phyloP scores from a whole-genome alignment of 1,284 basidiomycete genomes.

The Papiliotrema flavescens region DNA sequence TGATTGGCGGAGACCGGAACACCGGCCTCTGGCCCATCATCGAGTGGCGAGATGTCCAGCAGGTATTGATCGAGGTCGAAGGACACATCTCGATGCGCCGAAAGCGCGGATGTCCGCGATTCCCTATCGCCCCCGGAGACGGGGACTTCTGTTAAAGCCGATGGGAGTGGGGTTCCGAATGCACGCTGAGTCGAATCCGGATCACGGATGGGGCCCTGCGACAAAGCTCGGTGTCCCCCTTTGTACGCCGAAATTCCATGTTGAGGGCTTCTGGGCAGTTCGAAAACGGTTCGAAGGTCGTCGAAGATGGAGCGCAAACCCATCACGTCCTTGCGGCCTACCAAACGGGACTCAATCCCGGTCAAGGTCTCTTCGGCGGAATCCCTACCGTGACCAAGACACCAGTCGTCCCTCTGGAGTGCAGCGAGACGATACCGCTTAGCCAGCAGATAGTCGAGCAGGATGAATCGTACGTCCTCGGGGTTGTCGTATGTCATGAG shows the following conservation, averaged over 20 bases:
- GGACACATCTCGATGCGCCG: too few species aligned
- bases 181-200: too few species aligned
- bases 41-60: constrained; percentile 14
- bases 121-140: too few species aligned
- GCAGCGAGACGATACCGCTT: constrained; percentile 25
- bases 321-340: constrained; percentile 21
- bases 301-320: constrained; percentile 14
- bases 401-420: constrained; percentile 28
- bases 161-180: too few species aligned
- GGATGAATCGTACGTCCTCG: constrained; percentile 10
- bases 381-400: constrained; percentile 25
- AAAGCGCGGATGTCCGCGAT: too few species aligned
- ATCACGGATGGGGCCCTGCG: too few species aligned
- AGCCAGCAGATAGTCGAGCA: constrained; percentile 23
- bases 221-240: too few species aligned
- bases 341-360: constrained; percentile 15
- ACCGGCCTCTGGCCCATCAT: not conserved
- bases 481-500: constrained; percentile 9
- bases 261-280: constrained; percentile 1
- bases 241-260: not conserved
- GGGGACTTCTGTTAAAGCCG: too few species aligned
- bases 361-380: constrained; percentile 16
- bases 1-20: not conserved
- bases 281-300: constrained; percentile 8
- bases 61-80: constrained; percentile 40